A percentile compares a stretch with the other conserved stretches of the same genome.
Evolutionary conservation across 306 rosid species (phyloP).

Genomic region (Castanopsis chinensis): DNA sequence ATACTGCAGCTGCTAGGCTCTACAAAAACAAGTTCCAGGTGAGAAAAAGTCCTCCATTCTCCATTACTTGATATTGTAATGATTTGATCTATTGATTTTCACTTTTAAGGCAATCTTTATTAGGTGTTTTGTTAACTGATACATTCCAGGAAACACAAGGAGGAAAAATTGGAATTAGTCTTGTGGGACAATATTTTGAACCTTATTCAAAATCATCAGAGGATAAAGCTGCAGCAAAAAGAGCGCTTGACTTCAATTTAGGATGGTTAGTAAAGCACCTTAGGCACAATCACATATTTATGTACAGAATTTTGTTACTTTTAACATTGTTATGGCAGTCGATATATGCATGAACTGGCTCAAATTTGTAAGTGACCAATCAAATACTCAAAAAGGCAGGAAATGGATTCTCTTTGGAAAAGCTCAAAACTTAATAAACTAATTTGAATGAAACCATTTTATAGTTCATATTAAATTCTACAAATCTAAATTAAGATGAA

Average conservation of each 20-base stretch:
- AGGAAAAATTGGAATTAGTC: constrained; percentile 41
- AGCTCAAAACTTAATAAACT: too few species aligned
- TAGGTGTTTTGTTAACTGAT: too few species aligned
- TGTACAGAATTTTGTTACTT: neutral
- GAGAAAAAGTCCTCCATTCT: neutral
- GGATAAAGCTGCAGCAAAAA: constrained; percentile 31
- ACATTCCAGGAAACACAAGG: constrained; percentile 31
- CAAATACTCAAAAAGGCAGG: too few species aligned
- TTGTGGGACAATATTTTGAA: constrained; percentile 10
- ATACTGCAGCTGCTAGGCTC: constrained; percentile 27
- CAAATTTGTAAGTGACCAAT: too few species aligned
- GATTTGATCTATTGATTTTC: too few species aligned
- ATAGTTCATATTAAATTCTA: too few species aligned
- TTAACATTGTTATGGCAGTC: too few species aligned
- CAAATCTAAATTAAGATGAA: too few species aligned
- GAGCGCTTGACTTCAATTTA: constrained; percentile 25
- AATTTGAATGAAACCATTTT: too few species aligned
- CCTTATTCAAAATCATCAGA: constrained; percentile 26
- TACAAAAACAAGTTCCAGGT: constrained; percentile 36
- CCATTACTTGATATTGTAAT: neutral
- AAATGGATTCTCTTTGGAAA: too few species aligned
- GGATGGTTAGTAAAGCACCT: constrained; percentile 34
- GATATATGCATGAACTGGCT: too few species aligned
- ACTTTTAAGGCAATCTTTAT: neutral
- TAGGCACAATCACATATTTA: too few species aligned